phyloP scores from a whole-genome alignment of 1,284 basidiomycete species.

The Papiliotrema fonsecae region DNA sequence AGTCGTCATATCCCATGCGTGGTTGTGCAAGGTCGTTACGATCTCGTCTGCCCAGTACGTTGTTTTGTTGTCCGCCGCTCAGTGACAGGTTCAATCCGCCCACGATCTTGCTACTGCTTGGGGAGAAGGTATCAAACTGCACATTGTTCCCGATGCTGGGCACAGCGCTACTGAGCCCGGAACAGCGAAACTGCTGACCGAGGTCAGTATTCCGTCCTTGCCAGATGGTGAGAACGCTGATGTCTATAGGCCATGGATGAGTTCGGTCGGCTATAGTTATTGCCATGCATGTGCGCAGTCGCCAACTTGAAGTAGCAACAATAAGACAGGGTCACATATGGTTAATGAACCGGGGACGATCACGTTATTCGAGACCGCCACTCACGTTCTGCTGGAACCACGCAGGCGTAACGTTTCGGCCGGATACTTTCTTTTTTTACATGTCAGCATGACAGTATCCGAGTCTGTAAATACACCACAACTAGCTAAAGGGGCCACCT shows the following conservation, averaged over 20 bases:
- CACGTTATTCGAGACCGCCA: too few relatives aligned
- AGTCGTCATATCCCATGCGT: conserved; percentile 79
- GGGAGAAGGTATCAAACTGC: conserved; percentile 66
- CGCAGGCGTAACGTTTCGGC: too few relatives aligned
- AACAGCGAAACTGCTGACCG: conserved; percentile 65
- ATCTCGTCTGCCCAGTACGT: conserved; percentile 51
- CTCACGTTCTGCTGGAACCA: too few relatives aligned
- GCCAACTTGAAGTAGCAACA: too few relatives aligned
- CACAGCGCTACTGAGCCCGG: conserved; percentile 79
- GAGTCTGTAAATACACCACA: too few relatives aligned
- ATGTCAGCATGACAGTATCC: too few relatives aligned
- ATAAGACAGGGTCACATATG: too few relatives aligned
- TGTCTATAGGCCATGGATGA: conserved; percentile 3
- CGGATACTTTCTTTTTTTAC: too few relatives aligned
- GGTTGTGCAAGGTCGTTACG: conserved; percentile 72
- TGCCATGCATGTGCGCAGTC: too few relatives aligned
- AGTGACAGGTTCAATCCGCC: conserved; percentile 64
- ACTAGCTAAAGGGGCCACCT: too few relatives aligned
- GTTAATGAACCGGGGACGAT: too few relatives aligned
- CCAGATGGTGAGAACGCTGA: neutral
- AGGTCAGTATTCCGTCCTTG: conserved; percentile 51
- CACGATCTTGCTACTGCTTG: conserved; percentile 73
- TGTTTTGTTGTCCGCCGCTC: conserved; percentile 8
- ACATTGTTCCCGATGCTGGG: conserved; percentile 84
- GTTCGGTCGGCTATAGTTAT: too few relatives aligned